A percentile compares a stretch with the other conserved stretches of the same genome.
Conservation (phyloP, 352 stramenopile species). For the Phytophthora pisi region DNA sequence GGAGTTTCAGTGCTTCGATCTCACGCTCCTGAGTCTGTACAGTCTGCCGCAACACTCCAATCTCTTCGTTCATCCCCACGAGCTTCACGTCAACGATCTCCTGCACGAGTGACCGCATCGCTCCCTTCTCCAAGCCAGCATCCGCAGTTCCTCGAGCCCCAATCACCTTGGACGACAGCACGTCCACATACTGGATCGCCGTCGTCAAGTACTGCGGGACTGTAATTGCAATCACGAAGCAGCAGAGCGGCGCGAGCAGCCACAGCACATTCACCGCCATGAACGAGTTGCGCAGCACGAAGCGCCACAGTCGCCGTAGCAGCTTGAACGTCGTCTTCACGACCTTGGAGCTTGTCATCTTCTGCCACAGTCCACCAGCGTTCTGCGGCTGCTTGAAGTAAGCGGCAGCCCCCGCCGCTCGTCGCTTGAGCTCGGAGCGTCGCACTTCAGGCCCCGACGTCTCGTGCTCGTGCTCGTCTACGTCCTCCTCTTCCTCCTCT, state of each 20-base stretch:
- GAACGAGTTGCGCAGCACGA: slow-evolving; percentile 69
- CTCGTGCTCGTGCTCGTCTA: slow-evolving; percentile 27
- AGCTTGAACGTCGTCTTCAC: slow-evolving; percentile 35
- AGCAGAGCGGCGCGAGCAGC: slow-evolving; percentile 71
- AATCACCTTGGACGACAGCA: slow-evolving; percentile 53
- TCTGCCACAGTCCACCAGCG: slow-evolving; percentile 14
- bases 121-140: slow-evolving; percentile 51
- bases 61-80: slow-evolving; percentile 58
- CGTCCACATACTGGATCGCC: slow-evolving; percentile 72
- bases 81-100: slow-evolving; percentile 78
- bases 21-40: slow-evolving; percentile 63
- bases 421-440: slow-evolving; percentile 39
- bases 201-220: slow-evolving; percentile 74
- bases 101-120: slow-evolving; percentile 67
- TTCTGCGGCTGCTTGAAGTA: slow-evolving; percentile 28
- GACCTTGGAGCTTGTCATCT: slow-evolving; percentile 19
- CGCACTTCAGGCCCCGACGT: slow-evolving; percentile 18
- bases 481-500: slow-evolving; percentile 36
- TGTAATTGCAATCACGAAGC: slow-evolving; percentile 72
- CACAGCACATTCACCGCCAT: slow-evolving; percentile 78
- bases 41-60: slow-evolving; percentile 53
- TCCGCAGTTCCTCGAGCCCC: slow-evolving; percentile 20
- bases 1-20: slow-evolving; percentile 57
- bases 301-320: slow-evolving; percentile 51
- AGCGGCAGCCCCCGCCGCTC: slow-evolving; percentile 38